These are phyloP conservation scores for Metschnikowia aberdeeniae DNA, from an alignment of 805 yeast species.

Conservation along the genomic window DNA sequence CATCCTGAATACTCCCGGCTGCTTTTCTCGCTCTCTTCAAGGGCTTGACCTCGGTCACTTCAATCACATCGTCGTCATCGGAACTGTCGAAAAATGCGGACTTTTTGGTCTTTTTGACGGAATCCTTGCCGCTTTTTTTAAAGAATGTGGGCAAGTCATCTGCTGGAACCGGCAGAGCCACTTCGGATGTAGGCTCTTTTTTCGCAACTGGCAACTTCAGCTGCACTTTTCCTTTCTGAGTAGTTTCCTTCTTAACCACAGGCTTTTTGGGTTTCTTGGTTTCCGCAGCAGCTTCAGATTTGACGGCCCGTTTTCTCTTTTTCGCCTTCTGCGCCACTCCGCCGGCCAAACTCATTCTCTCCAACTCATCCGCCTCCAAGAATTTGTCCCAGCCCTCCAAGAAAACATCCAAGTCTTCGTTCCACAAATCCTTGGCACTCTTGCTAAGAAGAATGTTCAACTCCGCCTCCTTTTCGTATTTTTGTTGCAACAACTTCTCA, in stretches of 20 bases:
- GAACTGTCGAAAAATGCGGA: conserved; percentile 13
- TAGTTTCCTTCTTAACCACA: not conserved
- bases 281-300: conserved; percentile 12
- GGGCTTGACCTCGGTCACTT: conserved; percentile 4
- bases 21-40: conserved; percentile 4
- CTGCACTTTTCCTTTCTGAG: conserved; percentile 5
- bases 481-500: conserved; percentile 69
- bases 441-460: conserved; percentile 59
- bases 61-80: conserved; percentile 14
- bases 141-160: conserved; percentile 17
- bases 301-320: conserved; percentile 29
- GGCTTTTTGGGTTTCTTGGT: conserved; percentile 13
- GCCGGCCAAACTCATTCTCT: conserved; percentile 48
- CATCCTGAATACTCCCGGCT: conserved; percentile 12
- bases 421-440: conserved; percentile 88
- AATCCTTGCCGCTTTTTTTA: conserved; percentile 6
- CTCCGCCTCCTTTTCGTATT: conserved; percentile 67
- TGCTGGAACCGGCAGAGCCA: conserved; percentile 3
- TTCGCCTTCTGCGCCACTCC: conserved; percentile 36
- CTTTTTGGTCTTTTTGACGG: conserved; percentile 6
- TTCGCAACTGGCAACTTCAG: conserved; percentile 8
- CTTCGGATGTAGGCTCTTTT: conserved; percentile 1
- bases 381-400: conserved; percentile 62
- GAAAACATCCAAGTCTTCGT: conserved; percentile 73
- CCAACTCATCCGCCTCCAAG: conserved; percentile 58